Percentiles rank a stretch among this genome's conserved stretches.
Evolutionary conservation across 371 early-diverging fungal genomes (phyloP).

Genomic region (Chytridium lagenaria): DNA sequence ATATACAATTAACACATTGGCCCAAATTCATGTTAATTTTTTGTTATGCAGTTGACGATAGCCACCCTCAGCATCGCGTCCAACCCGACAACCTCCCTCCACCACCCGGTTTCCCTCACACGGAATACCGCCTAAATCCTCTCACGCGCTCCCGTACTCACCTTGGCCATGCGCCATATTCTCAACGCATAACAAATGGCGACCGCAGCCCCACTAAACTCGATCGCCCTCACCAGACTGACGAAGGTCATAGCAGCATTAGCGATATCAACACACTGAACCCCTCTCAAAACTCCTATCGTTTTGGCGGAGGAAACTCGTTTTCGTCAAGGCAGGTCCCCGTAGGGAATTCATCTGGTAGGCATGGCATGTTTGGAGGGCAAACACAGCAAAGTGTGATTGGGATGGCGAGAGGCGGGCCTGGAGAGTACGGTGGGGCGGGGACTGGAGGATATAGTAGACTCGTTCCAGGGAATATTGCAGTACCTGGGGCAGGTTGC

Average conservation of each 20-base stretch:
- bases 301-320: not conserved
- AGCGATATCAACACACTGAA: not conserved
- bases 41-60: not conserved
- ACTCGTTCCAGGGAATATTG: conserved; percentile 47
- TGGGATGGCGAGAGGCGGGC: not conserved
- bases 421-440: not conserved
- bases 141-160: conserved; percentile 1
- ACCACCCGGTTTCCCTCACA: not conserved
- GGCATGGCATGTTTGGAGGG: too few species aligned
- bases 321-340: too few species aligned
- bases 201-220: not conserved
- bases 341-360: too few species aligned
- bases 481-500: conserved; percentile 50
- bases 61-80: not conserved
- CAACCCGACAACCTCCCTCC: not conserved
- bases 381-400: too few species aligned
- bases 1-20: not conserved
- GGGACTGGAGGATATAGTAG: not conserved
- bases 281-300: not conserved
- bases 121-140: not conserved
- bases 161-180: not conserved
- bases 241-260: not conserved
- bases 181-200: not conserved
- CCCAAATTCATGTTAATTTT: not conserved
- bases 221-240: not conserved